A percentile compares a stretch with the other conserved stretches of the same genome.
Evolutionary conservation across 2,329 filamentous ascomycete genomes (phyloP).

Genomic region (Microascus cirrosus): DNA sequence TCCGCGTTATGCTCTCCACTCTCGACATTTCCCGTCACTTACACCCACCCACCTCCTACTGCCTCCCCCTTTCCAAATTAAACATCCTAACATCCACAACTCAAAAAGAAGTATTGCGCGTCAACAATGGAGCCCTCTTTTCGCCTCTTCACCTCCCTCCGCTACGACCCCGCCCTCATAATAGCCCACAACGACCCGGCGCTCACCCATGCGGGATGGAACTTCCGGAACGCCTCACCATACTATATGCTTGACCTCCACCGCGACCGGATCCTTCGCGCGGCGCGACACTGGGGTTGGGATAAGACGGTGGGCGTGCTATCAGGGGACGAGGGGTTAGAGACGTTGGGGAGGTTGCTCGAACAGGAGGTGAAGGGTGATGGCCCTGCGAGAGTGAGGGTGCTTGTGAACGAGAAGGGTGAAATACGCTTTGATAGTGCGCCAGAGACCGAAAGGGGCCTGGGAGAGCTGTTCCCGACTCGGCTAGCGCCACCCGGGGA

Average conservation of each 20-base stretch:
- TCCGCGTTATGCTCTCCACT: not conserved
- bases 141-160: slow-evolving; percentile 58
- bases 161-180: slow-evolving; percentile 53
- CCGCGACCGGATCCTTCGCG: slow-evolving; percentile 62
- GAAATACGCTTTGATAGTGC: slow-evolving; percentile 29
- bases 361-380: not conserved
- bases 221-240: slow-evolving; percentile 39
- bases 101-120: not conserved
- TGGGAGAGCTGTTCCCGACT: slow-evolving; percentile 31
- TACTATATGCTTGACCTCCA: slow-evolving; percentile 77
- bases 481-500: slow-evolving; percentile 24
- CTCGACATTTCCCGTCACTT: not conserved
- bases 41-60: no score
- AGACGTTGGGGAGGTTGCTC: slow-evolving; percentile 27
- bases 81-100: not conserved
- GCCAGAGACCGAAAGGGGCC: slow-evolving; percentile 28
- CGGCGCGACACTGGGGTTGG: slow-evolving; percentile 47
- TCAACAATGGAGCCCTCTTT: slow-evolving; percentile 32
- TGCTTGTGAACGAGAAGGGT: slow-evolving; percentile 41
- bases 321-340: slow-evolving; percentile 32
- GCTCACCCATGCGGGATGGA: slow-evolving; percentile 36
- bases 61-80: not conserved
- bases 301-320: slow-evolving; percentile 29
- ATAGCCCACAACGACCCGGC: slow-evolving; percentile 24
- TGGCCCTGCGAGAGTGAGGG: slow-evolving; percentile 28